Conservation (phyloP, 257 asterid species). For the Voacanga thouarsii region DNA sequence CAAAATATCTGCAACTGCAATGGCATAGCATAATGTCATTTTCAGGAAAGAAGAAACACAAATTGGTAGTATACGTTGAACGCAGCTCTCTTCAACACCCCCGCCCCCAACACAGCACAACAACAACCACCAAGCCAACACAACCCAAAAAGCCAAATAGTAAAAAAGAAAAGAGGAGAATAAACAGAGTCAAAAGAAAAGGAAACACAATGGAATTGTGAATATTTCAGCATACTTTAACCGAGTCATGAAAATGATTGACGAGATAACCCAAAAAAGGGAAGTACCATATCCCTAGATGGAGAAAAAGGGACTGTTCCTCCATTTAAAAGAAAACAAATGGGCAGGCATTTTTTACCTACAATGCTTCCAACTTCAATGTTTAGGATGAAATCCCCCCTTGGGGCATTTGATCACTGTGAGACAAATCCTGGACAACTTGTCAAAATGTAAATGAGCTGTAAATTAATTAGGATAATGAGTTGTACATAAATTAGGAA, state of each 20-base stretch:
- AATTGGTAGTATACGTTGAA: not conserved
- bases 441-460: no score
- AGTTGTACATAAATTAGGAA: no score
- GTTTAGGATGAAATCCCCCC: not conserved
- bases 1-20: slow-evolving; percentile 87
- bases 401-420: not conserved
- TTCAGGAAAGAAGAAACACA: not conserved
- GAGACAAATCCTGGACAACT: not conserved
- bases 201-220: not conserved
- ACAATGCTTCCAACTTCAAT: not conserved
- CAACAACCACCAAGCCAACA: no score
- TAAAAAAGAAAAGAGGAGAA: not conserved
- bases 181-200: not conserved
- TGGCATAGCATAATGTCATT: slow-evolving; percentile 29
- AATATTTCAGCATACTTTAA: not conserved
- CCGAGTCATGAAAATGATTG: not conserved
- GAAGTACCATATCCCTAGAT: no score
- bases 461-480: no score
- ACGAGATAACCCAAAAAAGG: not conserved
- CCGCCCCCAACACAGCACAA: not conserved
- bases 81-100: not conserved
- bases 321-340: not conserved
- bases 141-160: not conserved
- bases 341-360: not conserved
- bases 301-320: not conserved